Evolutionary conservation across 108 stramenopile genomes (phyloP), one percentile per base, ranked within the genome.

Genomic region (Conticribra guillardii): DNA sequence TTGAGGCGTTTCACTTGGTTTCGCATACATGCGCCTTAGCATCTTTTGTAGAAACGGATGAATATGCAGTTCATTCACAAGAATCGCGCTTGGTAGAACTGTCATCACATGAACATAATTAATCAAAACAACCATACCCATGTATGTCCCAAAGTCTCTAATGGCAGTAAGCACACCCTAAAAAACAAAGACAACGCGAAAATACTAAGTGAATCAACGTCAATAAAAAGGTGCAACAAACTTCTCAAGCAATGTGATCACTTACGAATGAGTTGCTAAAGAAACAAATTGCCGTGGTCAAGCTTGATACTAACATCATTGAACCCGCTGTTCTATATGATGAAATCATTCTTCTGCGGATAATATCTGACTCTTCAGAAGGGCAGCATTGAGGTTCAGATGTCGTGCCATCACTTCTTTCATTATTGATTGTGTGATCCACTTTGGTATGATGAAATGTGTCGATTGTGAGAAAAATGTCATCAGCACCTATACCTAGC

Each of bases 371-470:
- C 16, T 59, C 57, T 41, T 41, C 37, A 41, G 5, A 41, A 5
- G 37, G 11, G 34, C 21, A 15, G 15, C 5, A n/a, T 11, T 37
- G 33, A 5, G 22, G 17, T 18, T 59, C 17, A 4, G 23, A 15
- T 11, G 4, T 22, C 4, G 57, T n/a, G n/a, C n/a, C 11, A 21
- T 33, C 22, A 21, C n/a, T 26, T 18, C 17, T 15, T 59, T 33
- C 33, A 18, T 22, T 15, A 54, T 15, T 7, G 11, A 7, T 44
- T 44, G 53, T 18, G 33, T 21, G 15, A n/a, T 59, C 34, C 11
- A 59, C 34, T 59, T 59, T 59, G 57, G 57, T 59, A 28, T 59
- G 57, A 4, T 59, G 11, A 59, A 59, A 59, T 11, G 57, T 21
- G 21, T 59, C 57, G 11, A 59, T 59, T 18, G n/a, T 59, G 18